Evolutionary conservation across 257 asterid genomes (phyloP), one percentile per base, ranked within the genome.

Genomic region (Fraxinus quadrangulata): DNA sequence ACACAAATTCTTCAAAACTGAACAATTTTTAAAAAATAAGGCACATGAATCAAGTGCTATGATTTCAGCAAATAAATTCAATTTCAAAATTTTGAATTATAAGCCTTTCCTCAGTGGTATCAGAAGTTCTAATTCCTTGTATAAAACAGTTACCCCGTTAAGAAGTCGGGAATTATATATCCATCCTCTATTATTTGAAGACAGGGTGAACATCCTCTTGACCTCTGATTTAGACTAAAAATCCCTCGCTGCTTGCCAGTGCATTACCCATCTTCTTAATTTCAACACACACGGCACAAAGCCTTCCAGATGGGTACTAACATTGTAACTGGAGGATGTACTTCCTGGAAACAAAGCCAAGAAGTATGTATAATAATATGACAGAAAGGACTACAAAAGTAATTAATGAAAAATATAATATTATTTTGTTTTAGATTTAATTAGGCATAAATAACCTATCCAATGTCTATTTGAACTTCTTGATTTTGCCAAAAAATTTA

Each of bases 261-360:
- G 81, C 23, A 77, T 77, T 66, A 69, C 78, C 75, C 59, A 31
- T 56, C 71, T 54, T 78, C 81, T 65, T 72, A 72, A 24, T 81
- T 66, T 56, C 76, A 47, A 71, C 74, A 82, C 78, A 37, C 31
- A 17, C 42, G 75, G 81, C 94, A 88, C 59, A 94, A 73, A 70
- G 97, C 97, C 86, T 87, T 92, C 97, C 96, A 94, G 70, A 94
- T 82, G 34, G 98, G 97, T 45, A 92, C 90, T 81, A 92, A 78
- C 96, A 91, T 92, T 63, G 88, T 81, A 67, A 87, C 80, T 6
- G 97, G 97, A 47, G 97, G 97, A 75, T 82, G 81, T 56, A 86
- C 74, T 73, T 90, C 97, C 98, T 91, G 81, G 65, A 73, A 61
- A 81, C 17, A 16, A 37, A 75, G 47, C 40, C 39, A 71, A 82